These are phyloP conservation scores for Aleurites moluccanus DNA, from an alignment of 441 rosid genomes.

Conservation along the genomic window DNA sequence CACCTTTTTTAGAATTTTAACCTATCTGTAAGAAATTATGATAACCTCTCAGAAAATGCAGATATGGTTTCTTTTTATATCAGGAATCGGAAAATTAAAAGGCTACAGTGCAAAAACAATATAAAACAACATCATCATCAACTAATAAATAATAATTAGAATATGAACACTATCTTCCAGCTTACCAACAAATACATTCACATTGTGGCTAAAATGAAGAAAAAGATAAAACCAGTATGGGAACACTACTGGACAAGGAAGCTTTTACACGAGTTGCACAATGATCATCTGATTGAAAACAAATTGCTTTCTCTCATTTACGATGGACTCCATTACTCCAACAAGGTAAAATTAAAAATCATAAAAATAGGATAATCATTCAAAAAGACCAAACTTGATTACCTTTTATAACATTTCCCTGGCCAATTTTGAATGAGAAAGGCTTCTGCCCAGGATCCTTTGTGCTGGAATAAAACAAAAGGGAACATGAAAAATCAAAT, in stretches of 20 bases:
- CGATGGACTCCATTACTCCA: background rate
- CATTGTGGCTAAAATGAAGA: background rate
- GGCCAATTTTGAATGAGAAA: conserved; percentile 77
- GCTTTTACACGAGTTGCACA: background rate
- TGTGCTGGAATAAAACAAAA: conserved; percentile 47
- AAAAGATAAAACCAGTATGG: background rate
- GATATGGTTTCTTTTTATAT: background rate
- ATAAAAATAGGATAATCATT: background rate
- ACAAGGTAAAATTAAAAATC: conserved; percentile 2
- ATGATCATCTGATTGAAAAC: background rate
- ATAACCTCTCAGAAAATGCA: background rate
- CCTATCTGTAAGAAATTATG: background rate
- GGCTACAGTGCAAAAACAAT: background rate
- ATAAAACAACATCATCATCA: background rate
- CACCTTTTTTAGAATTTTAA: background rate
- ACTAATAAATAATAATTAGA: background rate
- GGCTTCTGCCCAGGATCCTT: conserved; percentile 82
- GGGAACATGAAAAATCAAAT: conserved; percentile 13
- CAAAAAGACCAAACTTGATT: background rate
- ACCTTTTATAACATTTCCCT: conserved; percentile 87
- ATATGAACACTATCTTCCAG: background rate
- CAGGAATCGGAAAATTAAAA: background rate
- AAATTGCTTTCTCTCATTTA: background rate
- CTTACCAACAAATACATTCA: background rate
- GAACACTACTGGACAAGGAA: background rate